Evolutionary conservation across 345 rosid genomes (phyloP).

Genomic region (Melaleuca quinquenervia): DNA sequence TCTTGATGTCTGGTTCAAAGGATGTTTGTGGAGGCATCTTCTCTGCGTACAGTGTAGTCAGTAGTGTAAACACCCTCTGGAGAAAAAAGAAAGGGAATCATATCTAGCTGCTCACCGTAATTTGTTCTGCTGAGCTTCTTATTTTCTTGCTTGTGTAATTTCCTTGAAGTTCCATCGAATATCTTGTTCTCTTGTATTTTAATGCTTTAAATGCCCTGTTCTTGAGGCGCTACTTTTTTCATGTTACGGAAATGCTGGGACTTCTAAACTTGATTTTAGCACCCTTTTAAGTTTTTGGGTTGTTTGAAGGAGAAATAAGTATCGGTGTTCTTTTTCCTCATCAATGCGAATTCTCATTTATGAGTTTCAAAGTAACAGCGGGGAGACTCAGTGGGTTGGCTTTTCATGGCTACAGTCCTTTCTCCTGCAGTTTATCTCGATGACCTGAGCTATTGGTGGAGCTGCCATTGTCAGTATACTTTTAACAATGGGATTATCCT

Average conservation of each 20-base stretch:
- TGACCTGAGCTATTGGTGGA: not conserved
- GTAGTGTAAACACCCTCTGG: not conserved
- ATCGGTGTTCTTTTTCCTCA: not conserved
- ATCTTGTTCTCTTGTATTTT: not conserved
- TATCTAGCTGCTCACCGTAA: not conserved
- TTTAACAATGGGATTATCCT: slow-evolving; percentile 30
- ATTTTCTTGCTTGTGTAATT: not conserved
- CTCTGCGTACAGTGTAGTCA: not conserved
- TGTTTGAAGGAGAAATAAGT: not conserved
- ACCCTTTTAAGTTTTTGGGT: not conserved
- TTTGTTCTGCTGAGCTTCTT: not conserved
- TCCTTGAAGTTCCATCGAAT: not conserved
- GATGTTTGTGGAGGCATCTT: not conserved
- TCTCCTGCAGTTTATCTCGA: not conserved
- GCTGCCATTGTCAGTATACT: not conserved
- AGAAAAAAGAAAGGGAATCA: not conserved
- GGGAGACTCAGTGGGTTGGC: not conserved
- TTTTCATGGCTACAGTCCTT: not conserved
- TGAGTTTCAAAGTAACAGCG: not conserved
- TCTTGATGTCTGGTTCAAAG: not conserved
- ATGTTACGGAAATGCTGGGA: not conserved
- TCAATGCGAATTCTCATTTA: not conserved
- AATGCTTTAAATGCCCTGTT: not conserved
- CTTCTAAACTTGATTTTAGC: not conserved
- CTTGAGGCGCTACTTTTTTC: not conserved